Percentiles rank a stretch among this genome's conserved stretches.
Evolutionary conservation across 495 filamentous ascomycete genomes (phyloP).

Genomic region (Penicillium daleae): DNA sequence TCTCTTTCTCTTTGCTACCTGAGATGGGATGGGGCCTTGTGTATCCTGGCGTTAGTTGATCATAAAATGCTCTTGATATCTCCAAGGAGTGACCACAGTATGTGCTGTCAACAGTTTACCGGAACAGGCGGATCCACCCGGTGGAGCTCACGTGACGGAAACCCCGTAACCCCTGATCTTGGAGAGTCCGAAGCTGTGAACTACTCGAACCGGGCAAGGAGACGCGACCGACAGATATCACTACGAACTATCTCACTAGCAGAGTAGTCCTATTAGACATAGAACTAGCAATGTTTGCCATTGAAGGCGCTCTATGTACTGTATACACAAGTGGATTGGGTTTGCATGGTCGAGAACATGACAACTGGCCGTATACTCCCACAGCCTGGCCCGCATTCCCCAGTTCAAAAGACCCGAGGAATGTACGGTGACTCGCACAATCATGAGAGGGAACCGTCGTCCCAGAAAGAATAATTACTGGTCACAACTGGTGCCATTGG

Average conservation of each 20-base stretch:
- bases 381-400: constrained; percentile 5
- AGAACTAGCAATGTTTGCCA: not conserved
- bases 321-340: not conserved
- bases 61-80: not conserved
- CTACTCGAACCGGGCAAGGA: no score
- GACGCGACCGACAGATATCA: no score
- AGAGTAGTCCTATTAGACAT: not conserved
- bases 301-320: not conserved
- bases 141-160: constrained; percentile 28
- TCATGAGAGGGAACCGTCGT: not conserved
- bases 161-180: constrained; percentile 32
- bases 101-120: constrained; percentile 1
- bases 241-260: not conserved
- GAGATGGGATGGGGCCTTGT: not conserved
- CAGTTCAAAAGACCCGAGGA: constrained; percentile 11
- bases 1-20: not conserved
- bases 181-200: no score
- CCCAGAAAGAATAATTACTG: not conserved
- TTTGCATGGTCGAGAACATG: not conserved
- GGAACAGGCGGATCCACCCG: not conserved
- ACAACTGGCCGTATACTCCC: constrained; percentile 13
- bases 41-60: not conserved
- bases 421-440: constrained; percentile 6
- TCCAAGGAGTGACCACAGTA: no score
- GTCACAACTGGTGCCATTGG: not conserved